These are phyloP conservation scores for Syzygium aqueum DNA, from an alignment of 345 rosid species.

Conservation along the genomic window DNA sequence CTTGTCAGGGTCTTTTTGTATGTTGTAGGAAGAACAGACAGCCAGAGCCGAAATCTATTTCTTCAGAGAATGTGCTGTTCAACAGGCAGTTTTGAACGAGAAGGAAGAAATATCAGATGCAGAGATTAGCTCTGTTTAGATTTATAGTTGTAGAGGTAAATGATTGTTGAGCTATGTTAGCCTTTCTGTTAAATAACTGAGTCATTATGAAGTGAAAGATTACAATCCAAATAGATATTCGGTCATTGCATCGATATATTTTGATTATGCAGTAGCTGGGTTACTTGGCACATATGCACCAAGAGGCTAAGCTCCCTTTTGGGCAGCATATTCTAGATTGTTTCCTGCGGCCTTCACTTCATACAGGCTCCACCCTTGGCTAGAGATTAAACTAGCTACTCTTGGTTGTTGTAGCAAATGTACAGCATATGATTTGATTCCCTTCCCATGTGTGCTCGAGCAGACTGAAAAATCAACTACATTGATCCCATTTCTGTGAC, in stretches of 20 bases:
- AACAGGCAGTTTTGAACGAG: not conserved
- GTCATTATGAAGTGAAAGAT: not conserved
- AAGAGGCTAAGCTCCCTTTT: not conserved
- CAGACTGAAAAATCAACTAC: not conserved
- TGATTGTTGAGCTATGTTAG: not conserved
- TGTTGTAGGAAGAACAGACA: not conserved
- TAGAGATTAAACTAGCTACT: not conserved
- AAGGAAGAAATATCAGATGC: not conserved
- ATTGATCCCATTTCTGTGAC: not conserved
- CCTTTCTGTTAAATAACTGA: not conserved
- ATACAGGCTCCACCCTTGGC: not conserved
- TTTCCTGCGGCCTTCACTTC: not conserved
- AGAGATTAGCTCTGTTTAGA: not conserved
- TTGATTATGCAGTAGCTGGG: not conserved
- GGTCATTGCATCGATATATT: not conserved
- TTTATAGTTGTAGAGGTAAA: not conserved
- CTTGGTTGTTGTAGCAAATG: not conserved
- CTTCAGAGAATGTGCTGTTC: not conserved
- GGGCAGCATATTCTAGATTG: not conserved
- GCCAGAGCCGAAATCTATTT: not conserved
- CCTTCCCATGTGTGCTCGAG: not conserved
- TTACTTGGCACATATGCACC: not conserved
- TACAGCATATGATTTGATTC: not conserved
- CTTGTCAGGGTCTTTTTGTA: not conserved
- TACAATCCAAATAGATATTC: not conserved